Evolutionary conservation across 208 protist species (phyloP), one percentile per base, ranked within the genome.

Genomic region (Leishmania major): DNA sequence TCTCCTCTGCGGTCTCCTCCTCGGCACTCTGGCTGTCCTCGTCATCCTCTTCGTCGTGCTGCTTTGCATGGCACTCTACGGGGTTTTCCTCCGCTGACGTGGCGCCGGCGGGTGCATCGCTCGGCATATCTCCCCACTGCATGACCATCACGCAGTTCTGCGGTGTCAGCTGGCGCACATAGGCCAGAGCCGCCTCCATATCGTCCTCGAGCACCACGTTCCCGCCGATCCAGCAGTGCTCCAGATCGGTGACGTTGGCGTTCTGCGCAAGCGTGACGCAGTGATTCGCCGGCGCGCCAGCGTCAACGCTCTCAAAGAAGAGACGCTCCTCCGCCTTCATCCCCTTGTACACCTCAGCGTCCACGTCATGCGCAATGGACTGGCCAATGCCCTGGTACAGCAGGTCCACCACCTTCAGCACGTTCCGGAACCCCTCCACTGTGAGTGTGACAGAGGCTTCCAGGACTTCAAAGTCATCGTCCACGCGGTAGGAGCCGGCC

Each of bases 361-460:
- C 80, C n/a, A 96, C 88, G 57, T 87, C 88, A 51, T 87, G 28
- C 17, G 74, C 71, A 22, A 88, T 77, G 57, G 85, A 79, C 59
- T 88, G 84, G 13, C 89, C 89, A 84, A 98, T 91, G 43, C 84
- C 88, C 22, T 93, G 78, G 83, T 95, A 98, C 3, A 96, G 51
- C 2, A 91, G 74, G 35, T 77, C 80, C 64, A 96, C 83, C 49
- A 97, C 88, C 71, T 96, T 86, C 55, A 89, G 40, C 4, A 90
- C 67, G 77, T 90, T 62, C 35, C 71, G 37, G 28, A 97, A 82
- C 10, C 95, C 95, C 43, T 87, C 71, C 35, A 86, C 22, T 25
- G 95, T 96, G 22, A 98, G 87, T 2, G 78, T 51, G 13, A 96
- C 87, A 40, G 83, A 78, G 13, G 91, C 87, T n/a, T 28, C 78